Percentiles rank a stretch among this genome's conserved stretches.
Conservation (phyloP, 352 stramenopile species). For the Pythium myriotylum region DNA sequence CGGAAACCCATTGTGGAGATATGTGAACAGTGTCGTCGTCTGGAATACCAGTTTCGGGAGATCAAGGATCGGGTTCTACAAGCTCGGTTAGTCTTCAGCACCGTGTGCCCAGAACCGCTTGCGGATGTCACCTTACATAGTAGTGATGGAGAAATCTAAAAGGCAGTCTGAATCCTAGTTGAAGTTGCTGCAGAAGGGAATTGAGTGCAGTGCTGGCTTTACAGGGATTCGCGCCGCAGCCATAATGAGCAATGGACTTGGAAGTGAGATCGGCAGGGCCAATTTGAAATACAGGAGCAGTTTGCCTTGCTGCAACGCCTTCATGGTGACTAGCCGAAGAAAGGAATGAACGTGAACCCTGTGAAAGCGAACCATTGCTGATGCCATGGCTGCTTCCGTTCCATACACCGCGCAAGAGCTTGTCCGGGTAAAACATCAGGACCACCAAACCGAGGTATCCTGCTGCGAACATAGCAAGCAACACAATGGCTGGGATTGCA, state of each 20-base stretch:
- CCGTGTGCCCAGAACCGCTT: too few relatives aligned
- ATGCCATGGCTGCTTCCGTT: background rate
- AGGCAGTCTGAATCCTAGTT: too few relatives aligned
- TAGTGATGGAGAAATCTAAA: background rate
- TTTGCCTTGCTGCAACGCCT: too few relatives aligned
- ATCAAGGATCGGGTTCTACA: constrained; percentile 45
- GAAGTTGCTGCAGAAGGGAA: too few relatives aligned
- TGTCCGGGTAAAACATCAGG: constrained; percentile 33
- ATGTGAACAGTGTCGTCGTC: constrained; percentile 42
- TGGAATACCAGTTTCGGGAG: constrained; percentile 56
- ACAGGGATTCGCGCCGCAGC: too few relatives aligned
- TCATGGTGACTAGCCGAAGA: too few relatives aligned
- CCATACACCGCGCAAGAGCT: background rate
- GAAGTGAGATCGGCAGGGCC: background rate
- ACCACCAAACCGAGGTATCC: constrained; percentile 38
- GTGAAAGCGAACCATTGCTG: background rate
- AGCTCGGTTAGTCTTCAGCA: too few relatives aligned
- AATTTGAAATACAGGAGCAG: too few relatives aligned
- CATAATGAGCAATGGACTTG: background rate
- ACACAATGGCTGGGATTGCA: constrained; percentile 23
- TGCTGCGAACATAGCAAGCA: constrained; percentile 38
- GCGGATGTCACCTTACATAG: background rate
- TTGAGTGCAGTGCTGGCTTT: too few relatives aligned
- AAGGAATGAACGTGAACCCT: too few relatives aligned
- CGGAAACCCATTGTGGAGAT: constrained; percentile 52